Evolutionary conservation across 139 green algal genomes (phyloP).

Genomic region (Coccomyxa sp.): DNA sequence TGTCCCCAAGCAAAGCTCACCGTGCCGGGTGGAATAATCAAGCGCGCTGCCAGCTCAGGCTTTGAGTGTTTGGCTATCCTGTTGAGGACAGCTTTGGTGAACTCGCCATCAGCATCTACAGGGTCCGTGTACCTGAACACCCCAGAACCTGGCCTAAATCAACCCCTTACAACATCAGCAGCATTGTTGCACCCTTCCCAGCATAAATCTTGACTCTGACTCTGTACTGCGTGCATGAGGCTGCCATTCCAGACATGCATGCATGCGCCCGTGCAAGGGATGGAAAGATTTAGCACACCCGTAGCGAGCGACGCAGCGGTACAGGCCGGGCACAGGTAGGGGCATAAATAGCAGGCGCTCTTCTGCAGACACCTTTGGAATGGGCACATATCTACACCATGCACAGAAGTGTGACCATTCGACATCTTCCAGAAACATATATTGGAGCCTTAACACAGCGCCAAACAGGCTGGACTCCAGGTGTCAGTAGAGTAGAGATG

Average conservation of each 20-base stretch:
- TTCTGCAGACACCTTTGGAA: constrained; percentile 7
- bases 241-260: too few species aligned
- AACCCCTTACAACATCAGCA: too few species aligned
- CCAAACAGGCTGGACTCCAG: too few species aligned
- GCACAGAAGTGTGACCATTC: background rate
- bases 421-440: background rate
- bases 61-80: background rate
- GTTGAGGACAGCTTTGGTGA: background rate
- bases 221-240: too few species aligned
- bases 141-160: background rate
- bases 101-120: background rate
- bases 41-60: background rate
- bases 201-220: too few species aligned
- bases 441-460: too few species aligned
- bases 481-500: too few species aligned
- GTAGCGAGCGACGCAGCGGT: constrained; percentile 17
- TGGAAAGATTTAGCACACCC: background rate
- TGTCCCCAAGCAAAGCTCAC: too few species aligned
- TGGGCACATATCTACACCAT: constrained; percentile 11
- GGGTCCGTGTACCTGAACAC: background rate
- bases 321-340: constrained; percentile 7
- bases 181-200: too few species aligned
- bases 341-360: constrained; percentile 12
- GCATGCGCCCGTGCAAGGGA: too few species aligned
- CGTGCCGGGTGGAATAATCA: background rate